Evolutionary conservation across 2,329 filamentous ascomycete genomes (phyloP).

Genomic region (Sporothrix brasiliensis): DNA sequence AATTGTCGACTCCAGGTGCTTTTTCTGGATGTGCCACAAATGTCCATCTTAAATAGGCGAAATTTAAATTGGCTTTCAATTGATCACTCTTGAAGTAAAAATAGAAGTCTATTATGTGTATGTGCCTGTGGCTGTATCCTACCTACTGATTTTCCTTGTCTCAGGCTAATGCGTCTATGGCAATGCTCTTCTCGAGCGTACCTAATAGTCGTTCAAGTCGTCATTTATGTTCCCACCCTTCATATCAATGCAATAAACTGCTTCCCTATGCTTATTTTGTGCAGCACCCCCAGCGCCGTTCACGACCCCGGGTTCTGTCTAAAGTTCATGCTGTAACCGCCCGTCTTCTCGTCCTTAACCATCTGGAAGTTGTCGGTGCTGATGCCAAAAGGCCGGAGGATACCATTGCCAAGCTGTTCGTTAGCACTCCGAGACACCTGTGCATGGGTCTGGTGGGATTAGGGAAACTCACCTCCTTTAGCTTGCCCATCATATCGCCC

Average conservation of each 20-base stretch:
- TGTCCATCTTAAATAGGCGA: not conserved
- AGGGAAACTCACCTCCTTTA: constrained; percentile 62
- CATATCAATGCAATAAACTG: not conserved
- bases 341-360: constrained; percentile 83
- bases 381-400: constrained; percentile 89
- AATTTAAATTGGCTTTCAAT: not conserved
- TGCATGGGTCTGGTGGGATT: not conserved
- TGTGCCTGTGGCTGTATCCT: not conserved
- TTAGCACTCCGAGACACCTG: not conserved
- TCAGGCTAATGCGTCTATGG: constrained; percentile 4
- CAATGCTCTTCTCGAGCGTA: not conserved
- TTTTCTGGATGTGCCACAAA: not conserved
- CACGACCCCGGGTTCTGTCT: constrained; percentile 16
- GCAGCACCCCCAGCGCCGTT: not conserved
- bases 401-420: constrained; percentile 74
- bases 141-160: not conserved
- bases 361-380: constrained; percentile 96
- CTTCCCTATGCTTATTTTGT: not conserved
- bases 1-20: not conserved
- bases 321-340: constrained; percentile 95
- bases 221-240: not conserved
- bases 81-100: not conserved
- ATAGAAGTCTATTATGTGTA: not conserved
- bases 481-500: constrained; percentile 95
- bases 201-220: not conserved